Evolutionary conservation across 2,329 filamentous ascomycete genomes (phyloP).

Genomic region (Pyrenophora teres): DNA sequence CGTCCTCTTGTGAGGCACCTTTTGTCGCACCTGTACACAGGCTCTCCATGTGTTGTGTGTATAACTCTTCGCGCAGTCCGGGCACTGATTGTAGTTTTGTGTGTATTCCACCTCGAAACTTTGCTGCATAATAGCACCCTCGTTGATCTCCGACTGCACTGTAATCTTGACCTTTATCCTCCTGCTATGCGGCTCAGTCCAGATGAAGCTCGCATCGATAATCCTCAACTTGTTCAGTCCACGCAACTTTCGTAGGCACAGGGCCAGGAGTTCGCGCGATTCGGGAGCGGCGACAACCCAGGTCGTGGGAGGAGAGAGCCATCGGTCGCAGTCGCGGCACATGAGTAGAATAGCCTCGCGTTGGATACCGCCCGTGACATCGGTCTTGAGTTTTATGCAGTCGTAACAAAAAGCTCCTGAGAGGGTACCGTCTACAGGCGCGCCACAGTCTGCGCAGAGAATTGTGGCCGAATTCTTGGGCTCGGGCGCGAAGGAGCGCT

Average conservation of each 20-base stretch:
- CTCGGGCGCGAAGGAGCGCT: conserved; percentile 47
- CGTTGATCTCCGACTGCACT: conserved; percentile 73
- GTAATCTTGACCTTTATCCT: conserved; percentile 95
- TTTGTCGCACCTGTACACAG: conserved; percentile 91
- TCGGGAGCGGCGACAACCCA: conserved; percentile 87
- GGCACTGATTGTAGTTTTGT: conserved; percentile 90
- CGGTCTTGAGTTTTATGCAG: conserved; percentile 91
- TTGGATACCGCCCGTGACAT: conserved; percentile 89
- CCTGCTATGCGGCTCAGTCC: conserved; percentile 96
- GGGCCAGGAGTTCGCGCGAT: conserved; percentile 86
- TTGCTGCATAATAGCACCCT: conserved; percentile 80
- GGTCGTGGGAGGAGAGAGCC: conserved; percentile 81
- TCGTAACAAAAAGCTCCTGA: conserved; percentile 89
- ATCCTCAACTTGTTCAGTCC: conserved; percentile 89
- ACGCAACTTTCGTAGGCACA: conserved; percentile 86
- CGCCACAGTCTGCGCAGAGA: conserved; percentile 97
- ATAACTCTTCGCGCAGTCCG: conserved; percentile 86
- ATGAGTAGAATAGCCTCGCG: conserved; percentile 88
- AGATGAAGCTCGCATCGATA: conserved; percentile 94
- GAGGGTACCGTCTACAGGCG: conserved; percentile 88
- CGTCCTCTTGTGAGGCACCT: conserved; percentile 92
- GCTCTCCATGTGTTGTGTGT: conserved; percentile 96
- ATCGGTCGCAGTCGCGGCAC: conserved; percentile 91
- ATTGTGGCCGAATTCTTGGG: conserved; percentile 65
- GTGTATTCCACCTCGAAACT: conserved; percentile 93